A percentile compares a stretch with the other conserved stretches of the same genome.
These are phyloP conservation scores for Penicillium sp. DNA, from an alignment of 2,329 filamentous ascomycete species.

Conservation along the genomic window DNA sequence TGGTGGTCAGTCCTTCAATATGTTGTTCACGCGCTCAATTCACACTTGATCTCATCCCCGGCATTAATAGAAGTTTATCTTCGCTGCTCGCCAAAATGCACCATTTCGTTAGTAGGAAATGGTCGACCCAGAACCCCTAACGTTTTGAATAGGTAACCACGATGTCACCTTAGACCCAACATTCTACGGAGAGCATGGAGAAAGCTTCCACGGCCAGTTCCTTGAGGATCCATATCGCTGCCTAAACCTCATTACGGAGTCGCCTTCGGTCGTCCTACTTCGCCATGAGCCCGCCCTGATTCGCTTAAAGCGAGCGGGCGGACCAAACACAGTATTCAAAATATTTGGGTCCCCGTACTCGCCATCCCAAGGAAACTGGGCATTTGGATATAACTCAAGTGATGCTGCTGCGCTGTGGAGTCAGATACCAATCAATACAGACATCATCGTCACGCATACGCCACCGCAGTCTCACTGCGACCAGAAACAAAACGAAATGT, in stretches of 20 bases:
- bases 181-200: slow-evolving; percentile 47
- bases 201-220: slow-evolving; percentile 44
- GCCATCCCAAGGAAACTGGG: slow-evolving; percentile 49
- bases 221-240: slow-evolving; percentile 48
- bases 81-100: background rate
- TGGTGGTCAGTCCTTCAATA: slow-evolving; percentile 45
- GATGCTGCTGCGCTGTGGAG: slow-evolving; percentile 49
- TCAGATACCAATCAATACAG: slow-evolving; percentile 50
- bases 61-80: background rate
- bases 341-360: slow-evolving; percentile 61
- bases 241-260: slow-evolving; percentile 40
- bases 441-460: slow-evolving; percentile 58
- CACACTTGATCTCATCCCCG: background rate
- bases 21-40: background rate
- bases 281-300: slow-evolving; percentile 49
- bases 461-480: slow-evolving; percentile 54
- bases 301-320: slow-evolving; percentile 43
- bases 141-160: slow-evolving; percentile 51
- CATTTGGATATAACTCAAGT: slow-evolving; percentile 53
- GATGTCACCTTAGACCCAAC: slow-evolving; percentile 54
- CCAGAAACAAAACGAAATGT: slow-evolving; percentile 25
- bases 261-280: slow-evolving; percentile 52
- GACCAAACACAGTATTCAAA: slow-evolving; percentile 50
- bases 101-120: background rate
- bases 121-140: background rate